Percentiles rank a stretch among this genome's conserved stretches.
phyloP scores from a whole-genome alignment of 1,139 yeast genomes.

The Candida sp. region DNA sequence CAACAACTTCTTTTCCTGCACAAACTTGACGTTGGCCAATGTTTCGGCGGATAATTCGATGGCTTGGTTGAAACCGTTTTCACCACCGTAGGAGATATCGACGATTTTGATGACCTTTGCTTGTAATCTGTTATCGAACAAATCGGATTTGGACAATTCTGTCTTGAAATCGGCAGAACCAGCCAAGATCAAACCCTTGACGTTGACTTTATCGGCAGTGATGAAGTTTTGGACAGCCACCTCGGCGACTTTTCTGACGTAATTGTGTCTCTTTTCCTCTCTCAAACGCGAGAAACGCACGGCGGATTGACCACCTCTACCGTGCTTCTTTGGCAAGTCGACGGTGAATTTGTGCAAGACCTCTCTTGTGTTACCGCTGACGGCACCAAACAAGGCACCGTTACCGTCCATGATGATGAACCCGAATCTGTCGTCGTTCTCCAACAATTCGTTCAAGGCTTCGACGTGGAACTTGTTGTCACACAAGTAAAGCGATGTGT shows the following conservation, averaged over 20 bases:
- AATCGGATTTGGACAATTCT: slow-evolving; percentile 89
- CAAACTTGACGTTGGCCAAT: slow-evolving; percentile 93
- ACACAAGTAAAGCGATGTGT: slow-evolving; percentile 93
- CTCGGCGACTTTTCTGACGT: slow-evolving; percentile 97
- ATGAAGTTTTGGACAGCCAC: slow-evolving; percentile 97
- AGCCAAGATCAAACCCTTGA: slow-evolving; percentile 92
- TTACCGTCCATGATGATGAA: slow-evolving; percentile 99
- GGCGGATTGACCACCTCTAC: slow-evolving; percentile 99
- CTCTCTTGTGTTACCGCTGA: slow-evolving; percentile 96
- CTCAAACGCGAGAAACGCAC: slow-evolving; percentile 98
- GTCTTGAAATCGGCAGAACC: slow-evolving; percentile 99
- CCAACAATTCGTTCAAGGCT: slow-evolving; percentile 91
- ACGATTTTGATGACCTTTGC: slow-evolving; percentile 91
- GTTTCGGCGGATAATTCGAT: slow-evolving; percentile 98
- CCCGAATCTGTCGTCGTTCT: slow-evolving; percentile 95
- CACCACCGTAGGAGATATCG: slow-evolving; percentile 98
- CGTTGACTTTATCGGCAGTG: slow-evolving; percentile 90
- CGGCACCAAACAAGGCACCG: slow-evolving; percentile 96
- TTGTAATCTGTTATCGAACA: slow-evolving; percentile 88
- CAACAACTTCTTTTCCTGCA: slow-evolving; percentile 96
- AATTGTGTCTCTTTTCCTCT: slow-evolving; percentile 99
- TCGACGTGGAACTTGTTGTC: slow-evolving; percentile 99
- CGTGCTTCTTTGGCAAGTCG: slow-evolving; percentile 98
- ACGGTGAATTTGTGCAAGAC: slow-evolving; percentile 96
- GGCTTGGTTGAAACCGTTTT: slow-evolving; percentile 98